These are phyloP conservation scores for Pichia occidentalis DNA, from an alignment of 805 yeast genomes.

Conservation along the genomic window DNA sequence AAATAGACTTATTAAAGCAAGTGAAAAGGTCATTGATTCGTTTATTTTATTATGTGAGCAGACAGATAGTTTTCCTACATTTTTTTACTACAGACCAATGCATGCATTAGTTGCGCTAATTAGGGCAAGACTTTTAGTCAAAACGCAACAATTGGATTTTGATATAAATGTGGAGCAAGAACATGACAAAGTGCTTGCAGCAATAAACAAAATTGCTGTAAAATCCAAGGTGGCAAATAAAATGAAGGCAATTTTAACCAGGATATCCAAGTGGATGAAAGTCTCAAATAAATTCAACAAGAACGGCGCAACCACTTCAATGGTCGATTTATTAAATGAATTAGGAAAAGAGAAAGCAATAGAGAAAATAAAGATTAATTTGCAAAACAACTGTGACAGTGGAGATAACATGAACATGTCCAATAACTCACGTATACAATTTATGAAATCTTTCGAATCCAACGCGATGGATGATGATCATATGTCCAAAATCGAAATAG, in stretches of 20 bases:
- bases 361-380: slow-evolving; percentile 27
- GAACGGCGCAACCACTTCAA: slow-evolving; percentile 49
- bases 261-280: slow-evolving; percentile 36
- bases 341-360: slow-evolving; percentile 43
- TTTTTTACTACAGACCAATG: slow-evolving; percentile 48
- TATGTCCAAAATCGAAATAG: too few species aligned
- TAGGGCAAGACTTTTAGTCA: slow-evolving; percentile 39
- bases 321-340: slow-evolving; percentile 46
- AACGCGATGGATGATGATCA: slow-evolving; percentile 19
- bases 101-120: slow-evolving; percentile 44
- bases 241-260: slow-evolving; percentile 30
- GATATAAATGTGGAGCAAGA: slow-evolving; percentile 30
- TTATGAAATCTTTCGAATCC: slow-evolving; percentile 25
- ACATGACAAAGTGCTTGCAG: slow-evolving; percentile 24
- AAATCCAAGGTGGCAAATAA: slow-evolving; percentile 29
- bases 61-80: slow-evolving; percentile 40
- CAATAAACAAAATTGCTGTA: slow-evolving; percentile 20
- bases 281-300: slow-evolving; percentile 34
- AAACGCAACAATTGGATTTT: slow-evolving; percentile 33
- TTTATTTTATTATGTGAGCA: slow-evolving; percentile 37
- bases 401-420: slow-evolving; percentile 26
- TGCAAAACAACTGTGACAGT: slow-evolving; percentile 16
- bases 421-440: slow-evolving; percentile 26
- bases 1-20: slow-evolving; percentile 36
- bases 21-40: slow-evolving; percentile 41